Evolutionary conservation across 2,329 filamentous ascomycete species (phyloP).

Genomic region (Chaetomiaceae sp.): DNA sequence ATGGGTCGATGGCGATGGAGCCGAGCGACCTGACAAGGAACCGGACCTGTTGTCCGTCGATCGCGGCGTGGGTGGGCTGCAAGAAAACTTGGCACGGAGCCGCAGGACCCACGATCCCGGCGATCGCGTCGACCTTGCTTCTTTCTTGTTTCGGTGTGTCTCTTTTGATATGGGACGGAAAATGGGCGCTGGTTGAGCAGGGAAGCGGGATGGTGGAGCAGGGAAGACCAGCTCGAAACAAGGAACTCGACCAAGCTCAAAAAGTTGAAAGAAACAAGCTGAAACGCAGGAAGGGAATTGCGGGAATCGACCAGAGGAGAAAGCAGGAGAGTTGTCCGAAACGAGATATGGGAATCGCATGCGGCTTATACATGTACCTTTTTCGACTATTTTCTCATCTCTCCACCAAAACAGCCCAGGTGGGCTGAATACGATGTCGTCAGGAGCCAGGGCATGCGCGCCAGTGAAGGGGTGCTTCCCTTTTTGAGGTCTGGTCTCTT

Average conservation of each 20-base stretch:
- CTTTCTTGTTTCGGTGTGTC: background rate
- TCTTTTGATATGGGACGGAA: conserved; percentile 2
- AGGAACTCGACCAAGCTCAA: background rate
- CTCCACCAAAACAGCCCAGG: background rate
- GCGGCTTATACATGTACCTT: too few relatives aligned
- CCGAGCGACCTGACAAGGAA: background rate
- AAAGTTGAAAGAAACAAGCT: background rate
- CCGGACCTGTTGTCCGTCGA: conserved; percentile 11
- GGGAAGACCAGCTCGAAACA: conserved; percentile 11
- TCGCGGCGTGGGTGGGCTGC: background rate
- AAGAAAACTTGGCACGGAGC: background rate
- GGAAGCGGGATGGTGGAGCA: background rate
- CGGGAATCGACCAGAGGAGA: background rate
- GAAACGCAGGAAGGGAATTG: background rate
- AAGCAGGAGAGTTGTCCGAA: background rate
- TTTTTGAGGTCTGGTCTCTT: background rate
- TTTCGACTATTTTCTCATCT: background rate
- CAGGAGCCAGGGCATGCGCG: conserved; percentile 2
- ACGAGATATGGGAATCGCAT: background rate
- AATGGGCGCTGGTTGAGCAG: background rate
- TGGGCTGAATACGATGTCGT: conserved; percentile 14
- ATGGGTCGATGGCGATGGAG: background rate
- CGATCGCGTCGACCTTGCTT: background rate
- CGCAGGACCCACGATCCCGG: conserved; percentile 3
- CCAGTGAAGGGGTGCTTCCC: background rate